Percentiles rank a stretch among this genome's conserved stretches.
Conservation (phyloP, 306 rosid species). For the Trichosanthes truncata region DNA sequence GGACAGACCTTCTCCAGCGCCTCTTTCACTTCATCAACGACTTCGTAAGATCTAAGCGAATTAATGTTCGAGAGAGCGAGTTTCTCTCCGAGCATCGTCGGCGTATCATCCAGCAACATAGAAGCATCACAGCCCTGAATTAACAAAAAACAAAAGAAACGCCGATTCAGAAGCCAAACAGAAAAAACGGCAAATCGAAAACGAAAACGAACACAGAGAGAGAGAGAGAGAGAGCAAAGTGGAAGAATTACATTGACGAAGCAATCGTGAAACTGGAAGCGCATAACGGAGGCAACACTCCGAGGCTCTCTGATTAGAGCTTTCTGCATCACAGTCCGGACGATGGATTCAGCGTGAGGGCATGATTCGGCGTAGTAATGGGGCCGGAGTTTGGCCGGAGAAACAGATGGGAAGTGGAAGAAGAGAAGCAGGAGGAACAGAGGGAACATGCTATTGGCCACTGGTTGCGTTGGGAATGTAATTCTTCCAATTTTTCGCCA, state of each 20-base stretch:
- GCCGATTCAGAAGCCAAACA: neutral
- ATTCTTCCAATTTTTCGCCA: neutral
- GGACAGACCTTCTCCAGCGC: slow-evolving; percentile 56
- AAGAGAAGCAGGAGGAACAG: slow-evolving; percentile 21
- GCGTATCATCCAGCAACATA: slow-evolving; percentile 79
- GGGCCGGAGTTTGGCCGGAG: slow-evolving; percentile 34
- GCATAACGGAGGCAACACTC: slow-evolving; percentile 85
- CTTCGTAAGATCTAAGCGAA: slow-evolving; percentile 69
- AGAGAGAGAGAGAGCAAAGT: neutral
- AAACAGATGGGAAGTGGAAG: slow-evolving; percentile 8
- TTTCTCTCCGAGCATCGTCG: slow-evolving; percentile 73
- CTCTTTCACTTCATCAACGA: slow-evolving; percentile 59
- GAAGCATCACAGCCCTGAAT: slow-evolving; percentile 84
- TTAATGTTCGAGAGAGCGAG: slow-evolving; percentile 65
- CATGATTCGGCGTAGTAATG: slow-evolving; percentile 46
- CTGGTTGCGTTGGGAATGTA: neutral
- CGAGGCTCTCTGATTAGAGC: slow-evolving; percentile 53
- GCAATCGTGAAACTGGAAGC: slow-evolving; percentile 86
- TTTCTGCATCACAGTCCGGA: slow-evolving; percentile 49
- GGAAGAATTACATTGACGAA: slow-evolving; percentile 43
- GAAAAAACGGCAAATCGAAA: neutral
- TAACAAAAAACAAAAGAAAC: neutral
- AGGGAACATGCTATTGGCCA: slow-evolving; percentile 13
- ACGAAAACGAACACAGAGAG: neutral
- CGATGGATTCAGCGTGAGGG: slow-evolving; percentile 47